phyloP scores from a whole-genome alignment of 2,329 filamentous ascomycete species.

The Alternaria ventricosa region DNA sequence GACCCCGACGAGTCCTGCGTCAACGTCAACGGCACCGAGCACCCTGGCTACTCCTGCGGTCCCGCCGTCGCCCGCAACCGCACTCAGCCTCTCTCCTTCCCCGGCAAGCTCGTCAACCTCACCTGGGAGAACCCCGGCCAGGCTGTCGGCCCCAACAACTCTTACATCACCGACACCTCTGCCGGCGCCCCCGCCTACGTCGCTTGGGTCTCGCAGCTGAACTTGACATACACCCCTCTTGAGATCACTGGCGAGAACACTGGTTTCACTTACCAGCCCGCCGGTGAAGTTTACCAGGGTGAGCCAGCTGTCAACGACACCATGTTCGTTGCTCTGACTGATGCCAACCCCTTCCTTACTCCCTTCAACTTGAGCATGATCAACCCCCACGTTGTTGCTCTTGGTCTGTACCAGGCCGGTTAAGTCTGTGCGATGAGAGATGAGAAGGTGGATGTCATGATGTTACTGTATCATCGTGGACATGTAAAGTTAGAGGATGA shows the following conservation, averaged over 20 bases:
- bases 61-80: constrained; percentile 73
- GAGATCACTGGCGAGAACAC: constrained; percentile 69
- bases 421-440: constrained; percentile 47
- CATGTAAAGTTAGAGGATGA: too few species aligned
- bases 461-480: too few species aligned
- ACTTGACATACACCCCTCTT: constrained; percentile 58
- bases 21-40: constrained; percentile 60
- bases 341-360: constrained; percentile 70
- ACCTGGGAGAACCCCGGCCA: constrained; percentile 75
- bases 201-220: constrained; percentile 77
- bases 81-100: constrained; percentile 73
- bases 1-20: constrained; percentile 61
- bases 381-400: constrained; percentile 77
- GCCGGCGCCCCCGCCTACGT: constrained; percentile 70
- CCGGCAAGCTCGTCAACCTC: constrained; percentile 74
- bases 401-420: constrained; percentile 79
- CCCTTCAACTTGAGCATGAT: constrained; percentile 77
- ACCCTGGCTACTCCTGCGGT: constrained; percentile 64
- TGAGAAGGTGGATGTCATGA: not conserved
- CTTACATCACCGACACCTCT: constrained; percentile 70
- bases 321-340: constrained; percentile 79
- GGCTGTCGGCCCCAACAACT: constrained; percentile 79
- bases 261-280: constrained; percentile 76
- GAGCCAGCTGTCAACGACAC: constrained; percentile 78
- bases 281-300: constrained; percentile 69